phyloP scores from a whole-genome alignment of 1,284 basidiomycete species.

The Caloboletus firmus region DNA sequence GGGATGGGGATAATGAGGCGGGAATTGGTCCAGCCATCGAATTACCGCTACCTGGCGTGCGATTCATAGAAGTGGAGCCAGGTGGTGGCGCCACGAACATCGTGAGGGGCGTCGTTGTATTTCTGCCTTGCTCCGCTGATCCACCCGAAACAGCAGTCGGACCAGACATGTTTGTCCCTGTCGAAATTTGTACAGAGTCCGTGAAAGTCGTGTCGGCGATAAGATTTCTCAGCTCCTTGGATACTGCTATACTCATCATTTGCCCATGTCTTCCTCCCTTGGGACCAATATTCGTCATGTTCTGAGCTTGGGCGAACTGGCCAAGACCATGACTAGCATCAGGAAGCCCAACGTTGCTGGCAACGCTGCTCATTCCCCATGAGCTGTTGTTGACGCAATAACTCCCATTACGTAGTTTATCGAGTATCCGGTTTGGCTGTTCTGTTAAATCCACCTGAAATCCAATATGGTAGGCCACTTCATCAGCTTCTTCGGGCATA shows the following conservation, averaged over 20 bases:
- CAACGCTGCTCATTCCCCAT: constrained; percentile 8
- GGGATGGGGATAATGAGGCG: constrained; percentile 27
- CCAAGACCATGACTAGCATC: constrained; percentile 2
- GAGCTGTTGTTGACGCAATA: constrained; percentile 60
- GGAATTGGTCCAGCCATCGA: constrained; percentile 38
- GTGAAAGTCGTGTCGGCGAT: constrained; percentile 42
- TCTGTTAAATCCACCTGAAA: constrained; percentile 90
- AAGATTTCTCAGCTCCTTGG: constrained; percentile 43
- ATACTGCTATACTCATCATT: constrained; percentile 38
- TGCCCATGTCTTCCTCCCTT: constrained; percentile 38
- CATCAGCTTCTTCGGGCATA: constrained; percentile 47
- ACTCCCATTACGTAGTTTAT: constrained; percentile 73
- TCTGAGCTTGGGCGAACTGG: constrained; percentile 16
- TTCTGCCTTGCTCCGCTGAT: constrained; percentile 15
- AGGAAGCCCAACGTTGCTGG: neutral
- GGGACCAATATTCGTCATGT: constrained; percentile 22
- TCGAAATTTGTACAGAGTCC: constrained; percentile 38
- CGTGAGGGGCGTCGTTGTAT: constrained; percentile 22
- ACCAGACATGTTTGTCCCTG: constrained; percentile 31
- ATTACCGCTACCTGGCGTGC: constrained; percentile 5
- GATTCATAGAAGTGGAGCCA: constrained; percentile 14
- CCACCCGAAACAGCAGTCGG: constrained; percentile 17
- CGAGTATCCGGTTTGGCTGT: constrained; percentile 82
- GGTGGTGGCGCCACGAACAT: constrained; percentile 15
- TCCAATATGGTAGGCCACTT: constrained; percentile 84